Conservation (phyloP, 2,329 filamentous ascomycete genomes). For the Penicillium hesseltinei region DNA sequence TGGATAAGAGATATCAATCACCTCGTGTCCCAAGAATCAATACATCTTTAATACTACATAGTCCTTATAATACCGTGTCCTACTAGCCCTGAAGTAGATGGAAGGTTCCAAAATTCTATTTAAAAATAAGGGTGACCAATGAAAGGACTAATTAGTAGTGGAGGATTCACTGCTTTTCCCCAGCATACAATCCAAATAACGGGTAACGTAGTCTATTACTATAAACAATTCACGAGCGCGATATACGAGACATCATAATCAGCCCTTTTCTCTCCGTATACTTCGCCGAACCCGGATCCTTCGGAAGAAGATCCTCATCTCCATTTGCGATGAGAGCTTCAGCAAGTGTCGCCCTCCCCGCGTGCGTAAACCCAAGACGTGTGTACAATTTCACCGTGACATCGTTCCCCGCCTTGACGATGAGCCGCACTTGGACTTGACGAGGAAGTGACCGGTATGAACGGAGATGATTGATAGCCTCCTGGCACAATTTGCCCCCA, state of each 20-base stretch:
- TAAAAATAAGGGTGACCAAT: too few relatives aligned
- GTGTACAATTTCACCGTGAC: conserved; percentile 25
- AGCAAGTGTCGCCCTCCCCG: conserved; percentile 26
- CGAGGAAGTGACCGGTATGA: conserved; percentile 8
- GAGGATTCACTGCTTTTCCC: not conserved
- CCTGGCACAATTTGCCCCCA: conserved; percentile 26
- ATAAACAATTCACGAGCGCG: not conserved
- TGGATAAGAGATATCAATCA: too few relatives aligned
- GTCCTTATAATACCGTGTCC: too few relatives aligned
- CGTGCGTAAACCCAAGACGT: conserved; percentile 26
- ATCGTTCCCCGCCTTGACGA: conserved; percentile 27
- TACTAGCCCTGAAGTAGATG: too few relatives aligned
- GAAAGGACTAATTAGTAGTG: too few relatives aligned
- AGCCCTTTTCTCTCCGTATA: conserved; percentile 8
- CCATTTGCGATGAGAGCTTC: conserved; percentile 31
- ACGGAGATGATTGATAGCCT: conserved; percentile 21
- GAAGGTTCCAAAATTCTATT: too few relatives aligned
- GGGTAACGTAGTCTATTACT: not conserved
- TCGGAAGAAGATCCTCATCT: conserved; percentile 26
- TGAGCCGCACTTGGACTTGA: conserved; percentile 22
- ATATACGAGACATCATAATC: conserved; percentile 14
- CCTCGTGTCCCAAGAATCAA: too few relatives aligned
- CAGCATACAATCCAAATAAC: not conserved
- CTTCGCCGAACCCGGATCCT: conserved; percentile 12
- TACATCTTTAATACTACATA: too few relatives aligned